phyloP scores from a whole-genome alignment of 345 rosid genomes.

The Salix arbutifolia region DNA sequence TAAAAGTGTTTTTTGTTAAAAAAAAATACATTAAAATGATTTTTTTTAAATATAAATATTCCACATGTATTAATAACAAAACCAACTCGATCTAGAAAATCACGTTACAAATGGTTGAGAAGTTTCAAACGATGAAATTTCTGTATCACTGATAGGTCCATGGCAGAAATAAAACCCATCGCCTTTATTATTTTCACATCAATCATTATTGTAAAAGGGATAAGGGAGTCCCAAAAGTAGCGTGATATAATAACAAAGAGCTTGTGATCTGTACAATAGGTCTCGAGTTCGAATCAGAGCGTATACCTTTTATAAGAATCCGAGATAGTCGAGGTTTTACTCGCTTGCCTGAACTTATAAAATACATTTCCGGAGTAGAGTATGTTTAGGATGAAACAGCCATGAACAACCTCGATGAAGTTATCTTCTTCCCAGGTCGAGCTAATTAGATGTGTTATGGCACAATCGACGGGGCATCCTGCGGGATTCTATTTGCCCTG shows the following conservation, averaged over 20 bases:
- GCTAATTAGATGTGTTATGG: neutral
- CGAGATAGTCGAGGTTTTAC: too few species aligned
- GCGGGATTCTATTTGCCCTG: too few species aligned
- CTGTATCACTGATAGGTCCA: neutral
- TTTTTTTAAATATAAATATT: neutral
- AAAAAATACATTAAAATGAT: too few species aligned
- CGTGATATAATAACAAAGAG: too few species aligned
- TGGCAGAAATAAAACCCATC: neutral
- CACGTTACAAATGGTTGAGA: neutral
- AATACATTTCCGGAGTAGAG: too few species aligned
- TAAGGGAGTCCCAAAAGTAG: too few species aligned
- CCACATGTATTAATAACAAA: neutral
- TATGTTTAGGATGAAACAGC: neutral
- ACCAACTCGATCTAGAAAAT: neutral
- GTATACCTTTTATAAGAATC: too few species aligned
- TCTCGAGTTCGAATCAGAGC: too few species aligned
- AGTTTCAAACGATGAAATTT: too few species aligned
- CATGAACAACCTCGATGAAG: neutral
- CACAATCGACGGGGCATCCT: neutral
- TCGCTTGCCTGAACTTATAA: too few species aligned
- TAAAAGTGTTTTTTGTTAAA: too few species aligned
- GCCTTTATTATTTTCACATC: neutral
- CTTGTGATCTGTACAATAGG: too few species aligned
- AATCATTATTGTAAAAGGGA: neutral
- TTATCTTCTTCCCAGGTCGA: neutral